These are phyloP conservation scores for Pichia thaimueangensis DNA, from an alignment of 805 yeast species.

Conservation along the genomic window DNA sequence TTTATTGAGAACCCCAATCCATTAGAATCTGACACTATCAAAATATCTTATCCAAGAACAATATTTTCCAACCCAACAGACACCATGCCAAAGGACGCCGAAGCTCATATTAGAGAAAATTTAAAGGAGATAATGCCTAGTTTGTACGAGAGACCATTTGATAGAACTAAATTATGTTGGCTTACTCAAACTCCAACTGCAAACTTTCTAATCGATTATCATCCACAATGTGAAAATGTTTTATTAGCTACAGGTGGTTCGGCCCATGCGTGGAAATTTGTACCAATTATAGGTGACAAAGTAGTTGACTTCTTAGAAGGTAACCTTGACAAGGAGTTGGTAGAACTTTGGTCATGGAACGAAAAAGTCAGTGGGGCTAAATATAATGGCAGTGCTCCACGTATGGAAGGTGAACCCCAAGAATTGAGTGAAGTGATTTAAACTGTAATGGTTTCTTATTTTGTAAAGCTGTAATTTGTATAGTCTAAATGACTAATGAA, in stretches of 20 bases:
- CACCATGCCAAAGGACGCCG: slow-evolving; percentile 26
- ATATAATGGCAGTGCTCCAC: slow-evolving; percentile 24
- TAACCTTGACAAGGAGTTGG: slow-evolving; percentile 15
- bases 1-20: slow-evolving; percentile 19
- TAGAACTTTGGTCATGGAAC: slow-evolving; percentile 20
- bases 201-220: slow-evolving; percentile 21
- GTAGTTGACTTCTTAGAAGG: slow-evolving; percentile 20
- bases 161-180: slow-evolving; percentile 25
- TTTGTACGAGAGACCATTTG: slow-evolving; percentile 20
- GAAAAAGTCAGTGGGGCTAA: slow-evolving; percentile 13
- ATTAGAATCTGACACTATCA: background rate
- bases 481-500: too few relatives aligned
- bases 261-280: slow-evolving; percentile 27
- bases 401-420: slow-evolving; percentile 22
- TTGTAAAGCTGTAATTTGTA: too few relatives aligned
- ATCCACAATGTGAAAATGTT: slow-evolving; percentile 20
- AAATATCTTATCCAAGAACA: slow-evolving; percentile 23
- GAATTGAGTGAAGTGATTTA: slow-evolving; percentile 14
- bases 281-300: slow-evolving; percentile 24
- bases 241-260: slow-evolving; percentile 25
- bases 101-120: slow-evolving; percentile 17
- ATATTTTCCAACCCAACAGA: slow-evolving; percentile 17
- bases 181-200: slow-evolving; percentile 22
- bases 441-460: too few relatives aligned
- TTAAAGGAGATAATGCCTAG: slow-evolving; percentile 22